Conservation (phyloP, 108 stramenopile species). For the Cylindrotheca fusiformis region DNA sequence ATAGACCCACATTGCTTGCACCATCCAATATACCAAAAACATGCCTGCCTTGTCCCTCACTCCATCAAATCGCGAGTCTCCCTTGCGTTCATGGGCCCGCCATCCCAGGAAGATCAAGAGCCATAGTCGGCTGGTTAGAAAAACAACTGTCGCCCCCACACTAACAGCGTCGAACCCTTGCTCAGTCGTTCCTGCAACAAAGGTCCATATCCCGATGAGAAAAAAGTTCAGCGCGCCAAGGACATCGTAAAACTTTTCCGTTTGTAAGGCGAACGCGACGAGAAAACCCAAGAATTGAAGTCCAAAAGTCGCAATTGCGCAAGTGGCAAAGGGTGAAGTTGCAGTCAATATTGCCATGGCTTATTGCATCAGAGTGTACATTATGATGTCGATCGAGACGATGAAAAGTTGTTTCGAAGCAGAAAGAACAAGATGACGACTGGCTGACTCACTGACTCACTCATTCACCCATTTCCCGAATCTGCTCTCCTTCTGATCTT, state of each 20-base stretch:
- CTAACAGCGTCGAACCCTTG: not conserved
- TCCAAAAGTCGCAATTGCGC: constrained; percentile 44
- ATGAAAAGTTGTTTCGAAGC: too few relatives aligned
- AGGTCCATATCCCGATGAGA: constrained; percentile 23
- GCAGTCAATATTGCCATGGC: not conserved
- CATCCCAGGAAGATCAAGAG: constrained; percentile 58
- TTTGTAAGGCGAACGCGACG: constrained; percentile 48
- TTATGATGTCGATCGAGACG: too few relatives aligned
- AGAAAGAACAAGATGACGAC: too few relatives aligned
- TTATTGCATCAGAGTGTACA: too few relatives aligned
- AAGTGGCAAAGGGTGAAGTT: constrained; percentile 1
- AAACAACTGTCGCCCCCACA: constrained; percentile 42
- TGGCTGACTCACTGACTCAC: too few relatives aligned
- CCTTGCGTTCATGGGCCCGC: constrained; percentile 64
- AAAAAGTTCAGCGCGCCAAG: constrained; percentile 64
- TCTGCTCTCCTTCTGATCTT: too few relatives aligned
- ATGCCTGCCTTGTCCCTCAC: constrained; percentile 37
- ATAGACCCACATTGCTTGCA: constrained; percentile 63
- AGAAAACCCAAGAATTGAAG: constrained; percentile 52
- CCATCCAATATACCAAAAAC: constrained; percentile 66
- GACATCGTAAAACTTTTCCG: constrained; percentile 67
- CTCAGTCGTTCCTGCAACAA: constrained; percentile 23
- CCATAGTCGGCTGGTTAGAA: constrained; percentile 54
- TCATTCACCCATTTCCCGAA: too few relatives aligned
- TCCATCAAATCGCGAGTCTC: constrained; percentile 69